These are phyloP conservation scores for Eucalyptus rudis DNA, from an alignment of 345 rosid species.

Conservation along the genomic window DNA sequence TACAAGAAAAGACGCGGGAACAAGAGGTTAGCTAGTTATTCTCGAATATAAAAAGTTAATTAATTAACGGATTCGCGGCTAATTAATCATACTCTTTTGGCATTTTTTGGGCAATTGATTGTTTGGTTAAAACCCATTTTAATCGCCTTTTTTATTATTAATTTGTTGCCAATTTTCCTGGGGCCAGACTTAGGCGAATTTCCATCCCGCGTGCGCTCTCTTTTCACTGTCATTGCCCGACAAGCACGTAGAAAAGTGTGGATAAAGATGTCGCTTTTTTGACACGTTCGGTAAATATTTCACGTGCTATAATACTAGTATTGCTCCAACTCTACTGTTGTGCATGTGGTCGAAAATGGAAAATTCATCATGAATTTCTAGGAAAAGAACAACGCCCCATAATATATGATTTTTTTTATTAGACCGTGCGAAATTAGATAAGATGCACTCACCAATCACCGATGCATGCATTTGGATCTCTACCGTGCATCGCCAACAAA, in stretches of 20 bases:
- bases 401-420: not conserved
- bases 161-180: not conserved
- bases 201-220: not conserved
- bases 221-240: not conserved
- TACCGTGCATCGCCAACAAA: not conserved
- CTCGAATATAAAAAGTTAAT: not conserved
- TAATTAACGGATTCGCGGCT: not conserved
- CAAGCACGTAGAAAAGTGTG: not conserved
- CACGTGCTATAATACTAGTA: not conserved
- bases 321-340: not conserved
- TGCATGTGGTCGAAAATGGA: not conserved
- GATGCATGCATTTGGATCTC: not conserved
- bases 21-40: not conserved
- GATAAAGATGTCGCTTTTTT: not conserved
- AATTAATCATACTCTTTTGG: not conserved
- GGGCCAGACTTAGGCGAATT: not conserved
- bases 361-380: not conserved
- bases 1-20: not conserved
- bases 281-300: not conserved
- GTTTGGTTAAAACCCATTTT: not conserved
- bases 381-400: not conserved
- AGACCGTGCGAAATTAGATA: not conserved
- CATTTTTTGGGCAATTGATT: not conserved
- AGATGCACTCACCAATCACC: not conserved
- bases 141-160: not conserved